Percentiles rank a stretch among this genome's conserved stretches.
Evolutionary conservation across 805 yeast genomes (phyloP).

Genomic region (Lachancea kluyveri): DNA sequence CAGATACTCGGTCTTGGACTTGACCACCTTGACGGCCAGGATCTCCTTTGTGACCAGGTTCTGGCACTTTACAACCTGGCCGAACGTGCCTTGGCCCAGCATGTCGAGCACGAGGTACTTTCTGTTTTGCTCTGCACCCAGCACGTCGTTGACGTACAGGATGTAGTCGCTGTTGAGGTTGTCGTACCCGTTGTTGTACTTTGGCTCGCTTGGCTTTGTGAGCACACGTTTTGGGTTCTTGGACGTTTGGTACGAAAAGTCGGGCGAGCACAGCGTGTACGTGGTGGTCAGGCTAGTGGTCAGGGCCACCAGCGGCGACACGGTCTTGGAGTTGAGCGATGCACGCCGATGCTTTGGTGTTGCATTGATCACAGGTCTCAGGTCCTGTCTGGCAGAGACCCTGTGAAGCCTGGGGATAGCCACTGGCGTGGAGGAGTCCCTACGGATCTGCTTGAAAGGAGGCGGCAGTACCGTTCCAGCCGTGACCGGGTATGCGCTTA

Average conservation of each 20-base stretch:
- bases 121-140: constrained; percentile 65
- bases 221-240: constrained; percentile 88
- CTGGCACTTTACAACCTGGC: constrained; percentile 92
- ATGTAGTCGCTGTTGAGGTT: constrained; percentile 88
- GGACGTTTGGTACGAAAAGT: constrained; percentile 72
- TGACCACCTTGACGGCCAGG: constrained; percentile 91
- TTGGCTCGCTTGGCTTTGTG: constrained; percentile 87
- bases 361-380: constrained; percentile 54
- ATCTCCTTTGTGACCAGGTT: constrained; percentile 71
- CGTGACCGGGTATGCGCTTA: constrained; percentile 25
- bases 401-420: constrained; percentile 44
- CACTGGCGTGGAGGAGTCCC: constrained; percentile 12
- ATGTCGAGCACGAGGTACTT: constrained; percentile 86
- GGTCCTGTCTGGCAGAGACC: constrained; percentile 41
- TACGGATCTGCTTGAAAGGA: constrained; percentile 27
- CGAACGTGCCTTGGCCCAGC: constrained; percentile 95
- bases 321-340: constrained; percentile 52
- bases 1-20: constrained; percentile 83
- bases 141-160: constrained; percentile 85
- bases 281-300: constrained; percentile 74
- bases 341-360: constrained; percentile 69
- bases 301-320: constrained; percentile 76
- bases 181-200: constrained; percentile 75
- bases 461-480: constrained; percentile 23
- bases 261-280: constrained; percentile 78